These are phyloP conservation scores for Cardamine occulta DNA, from an alignment of 345 rosid species.

Conservation along the genomic window DNA sequence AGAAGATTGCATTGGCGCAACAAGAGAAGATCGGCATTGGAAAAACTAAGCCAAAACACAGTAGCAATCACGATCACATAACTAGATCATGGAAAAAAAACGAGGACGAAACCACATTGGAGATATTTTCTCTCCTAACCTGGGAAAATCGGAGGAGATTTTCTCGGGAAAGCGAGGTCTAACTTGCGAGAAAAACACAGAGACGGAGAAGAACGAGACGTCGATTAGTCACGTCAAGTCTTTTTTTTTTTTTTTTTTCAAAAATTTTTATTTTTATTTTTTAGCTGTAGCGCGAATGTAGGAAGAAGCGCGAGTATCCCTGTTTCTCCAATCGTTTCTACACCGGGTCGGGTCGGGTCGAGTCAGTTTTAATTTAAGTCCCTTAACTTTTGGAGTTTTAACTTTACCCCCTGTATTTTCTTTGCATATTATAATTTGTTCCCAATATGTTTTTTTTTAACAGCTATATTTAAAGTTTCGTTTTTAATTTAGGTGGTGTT, in stretches of 20 bases:
- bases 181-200: conserved; percentile 38
- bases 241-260: neutral
- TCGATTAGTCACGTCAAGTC: conserved; percentile 26
- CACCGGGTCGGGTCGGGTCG: conserved; percentile 17
- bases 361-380: neutral
- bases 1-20: conserved; percentile 28
- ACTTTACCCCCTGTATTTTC: no score
- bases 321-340: conserved; percentile 36
- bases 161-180: conserved; percentile 36
- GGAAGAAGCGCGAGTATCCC: conserved; percentile 38
- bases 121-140: neutral
- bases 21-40: conserved; percentile 47
- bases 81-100: conserved; percentile 10
- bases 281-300: conserved; percentile 38
- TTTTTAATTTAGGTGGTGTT: no score
- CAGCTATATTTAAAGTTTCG: no score
- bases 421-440: no score
- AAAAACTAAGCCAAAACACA: conserved; percentile 25
- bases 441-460: no score
- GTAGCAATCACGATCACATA: conserved; percentile 8
- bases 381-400: no score
- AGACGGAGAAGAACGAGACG: conserved; percentile 33
- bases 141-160: conserved; percentile 20
- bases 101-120: neutral
- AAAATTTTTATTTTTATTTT: neutral